Evolutionary conservation across 2,329 filamentous ascomycete species (phyloP), one percentile per base, ranked within the genome.

Genomic region (Atkinsonella texensis): DNA sequence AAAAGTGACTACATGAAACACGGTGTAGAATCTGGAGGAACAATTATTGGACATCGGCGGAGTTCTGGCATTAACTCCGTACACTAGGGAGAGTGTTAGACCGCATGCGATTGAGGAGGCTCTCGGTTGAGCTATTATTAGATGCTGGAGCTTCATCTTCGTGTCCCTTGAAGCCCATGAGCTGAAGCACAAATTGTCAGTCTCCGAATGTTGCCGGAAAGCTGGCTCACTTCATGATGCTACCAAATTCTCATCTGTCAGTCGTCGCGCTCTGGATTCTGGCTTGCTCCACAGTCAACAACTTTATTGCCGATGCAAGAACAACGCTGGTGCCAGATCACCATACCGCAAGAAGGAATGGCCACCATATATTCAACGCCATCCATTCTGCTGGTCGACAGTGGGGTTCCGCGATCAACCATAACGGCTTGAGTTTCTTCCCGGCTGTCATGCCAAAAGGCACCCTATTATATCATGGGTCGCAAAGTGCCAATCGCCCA

Each of bases 381-480:
- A 70, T 89, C 17, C 81, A 88, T 56, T 81, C 81, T 10, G 83
- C 84, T 1, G 81, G 85, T 70, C 75, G 85, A 38, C 84, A 89
- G 70, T 89, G 83, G 79, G 85, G 83, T 1, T 86, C 83, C 0
- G 82, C 83, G 0, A 62, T 87, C 2, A 76, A 86, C 53, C 85
- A 89, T 65, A 89, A 89, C 62, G 86, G 86, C 51, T 83, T 89
- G 74, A 80, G 81, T 1, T 75, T 85, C 57, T 85, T 88, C 58
- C 71, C 84, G 0, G 84, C 77, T 1, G 76, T 74, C 0, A 74
- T 89, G 0, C 84, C 85, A 0, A 69, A 71, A 17, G 83, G 80
- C 3, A 84, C 80, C 0, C 68, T 82, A 38, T 64, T 89, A 10
- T 87, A 88, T 59, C 85, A 89, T 60, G 85, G 86, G 12, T 74